Conservation (phyloP, 148 eudicot genomes). For the Rhododendron molle region DNA sequence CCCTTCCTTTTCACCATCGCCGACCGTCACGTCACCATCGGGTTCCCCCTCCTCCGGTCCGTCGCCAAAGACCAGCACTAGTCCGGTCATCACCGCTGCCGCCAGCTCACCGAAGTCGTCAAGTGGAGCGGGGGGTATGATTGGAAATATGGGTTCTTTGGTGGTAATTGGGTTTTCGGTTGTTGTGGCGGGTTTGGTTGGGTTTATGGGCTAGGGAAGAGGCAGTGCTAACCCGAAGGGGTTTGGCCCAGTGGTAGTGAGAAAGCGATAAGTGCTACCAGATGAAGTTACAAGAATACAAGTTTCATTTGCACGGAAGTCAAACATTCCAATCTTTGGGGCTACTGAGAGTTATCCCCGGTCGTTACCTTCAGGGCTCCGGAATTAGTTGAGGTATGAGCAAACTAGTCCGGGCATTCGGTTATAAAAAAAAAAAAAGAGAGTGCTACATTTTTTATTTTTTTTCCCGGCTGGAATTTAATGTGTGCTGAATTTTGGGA, state of each 20-base stretch:
- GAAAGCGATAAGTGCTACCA: too few relatives aligned
- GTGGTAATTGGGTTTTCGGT: slow-evolving; percentile 9
- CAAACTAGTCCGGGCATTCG: too few relatives aligned
- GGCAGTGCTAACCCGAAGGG: slow-evolving; percentile 22
- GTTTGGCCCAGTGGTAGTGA: too few relatives aligned
- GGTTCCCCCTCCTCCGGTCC: background rate
- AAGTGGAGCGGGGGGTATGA: slow-evolving; percentile 11
- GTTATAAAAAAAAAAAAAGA: too few relatives aligned
- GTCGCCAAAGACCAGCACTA: background rate
- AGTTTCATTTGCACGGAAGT: too few relatives aligned
- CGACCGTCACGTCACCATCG: background rate
- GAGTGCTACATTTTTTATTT: too few relatives aligned
- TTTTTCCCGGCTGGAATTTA: too few relatives aligned
- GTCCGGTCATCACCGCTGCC: background rate
- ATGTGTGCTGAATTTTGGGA: background rate
- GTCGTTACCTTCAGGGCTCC: too few relatives aligned
- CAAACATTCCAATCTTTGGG: too few relatives aligned
- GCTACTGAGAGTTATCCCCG: too few relatives aligned
- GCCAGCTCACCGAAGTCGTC: background rate
- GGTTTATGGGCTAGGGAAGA: slow-evolving; percentile 43
- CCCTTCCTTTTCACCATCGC: background rate
- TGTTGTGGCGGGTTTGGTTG: slow-evolving; percentile 23
- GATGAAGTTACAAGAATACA: too few relatives aligned
- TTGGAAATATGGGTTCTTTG: slow-evolving; percentile 9
- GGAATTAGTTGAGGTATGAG: too few relatives aligned